phyloP scores from a whole-genome alignment of 345 rosid species.

The Lepidium aucheri region DNA sequence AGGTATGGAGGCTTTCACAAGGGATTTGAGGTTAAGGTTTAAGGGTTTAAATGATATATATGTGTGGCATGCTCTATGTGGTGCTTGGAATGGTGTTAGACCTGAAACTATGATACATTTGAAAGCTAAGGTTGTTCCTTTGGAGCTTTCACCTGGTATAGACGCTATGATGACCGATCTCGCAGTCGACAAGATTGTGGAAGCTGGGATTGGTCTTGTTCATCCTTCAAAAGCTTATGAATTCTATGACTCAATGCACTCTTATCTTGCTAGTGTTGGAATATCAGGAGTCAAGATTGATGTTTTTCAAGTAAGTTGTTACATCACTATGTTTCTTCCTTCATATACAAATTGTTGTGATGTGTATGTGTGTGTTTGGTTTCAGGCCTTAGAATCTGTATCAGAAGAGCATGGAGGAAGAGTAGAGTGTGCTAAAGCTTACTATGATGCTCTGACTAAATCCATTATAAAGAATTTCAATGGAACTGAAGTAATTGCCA shows the following conservation, averaged over 20 bases:
- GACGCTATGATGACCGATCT: constrained; percentile 64
- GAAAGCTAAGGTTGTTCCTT: constrained; percentile 35
- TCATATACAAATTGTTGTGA: too few species aligned
- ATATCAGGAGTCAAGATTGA: constrained; percentile 77
- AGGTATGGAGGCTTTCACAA: constrained; percentile 57
- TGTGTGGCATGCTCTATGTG: constrained; percentile 86
- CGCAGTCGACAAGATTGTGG: constrained; percentile 62
- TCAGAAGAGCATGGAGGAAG: constrained; percentile 78
- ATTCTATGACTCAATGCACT: constrained; percentile 75
- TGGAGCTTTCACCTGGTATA: constrained; percentile 50
- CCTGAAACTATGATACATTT: constrained; percentile 45
- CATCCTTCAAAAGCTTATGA: constrained; percentile 58
- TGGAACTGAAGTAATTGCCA: constrained; percentile 62
- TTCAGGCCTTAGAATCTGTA: constrained; percentile 59
- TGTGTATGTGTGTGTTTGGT: not conserved
- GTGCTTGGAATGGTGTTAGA: constrained; percentile 89
- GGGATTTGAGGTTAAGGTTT: constrained; percentile 57
- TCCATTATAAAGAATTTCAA: constrained; percentile 72
- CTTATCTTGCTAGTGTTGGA: constrained; percentile 57
- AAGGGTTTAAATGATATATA: constrained; percentile 53
- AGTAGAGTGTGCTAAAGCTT: constrained; percentile 65
- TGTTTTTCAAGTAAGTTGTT: constrained; percentile 63
- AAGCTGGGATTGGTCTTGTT: constrained; percentile 77
- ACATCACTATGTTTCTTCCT: not conserved
- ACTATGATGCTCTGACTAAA: constrained; percentile 50